phyloP scores from a whole-genome alignment of 306 rosid genomes.

The Ammopiptanthus mongolicus region DNA sequence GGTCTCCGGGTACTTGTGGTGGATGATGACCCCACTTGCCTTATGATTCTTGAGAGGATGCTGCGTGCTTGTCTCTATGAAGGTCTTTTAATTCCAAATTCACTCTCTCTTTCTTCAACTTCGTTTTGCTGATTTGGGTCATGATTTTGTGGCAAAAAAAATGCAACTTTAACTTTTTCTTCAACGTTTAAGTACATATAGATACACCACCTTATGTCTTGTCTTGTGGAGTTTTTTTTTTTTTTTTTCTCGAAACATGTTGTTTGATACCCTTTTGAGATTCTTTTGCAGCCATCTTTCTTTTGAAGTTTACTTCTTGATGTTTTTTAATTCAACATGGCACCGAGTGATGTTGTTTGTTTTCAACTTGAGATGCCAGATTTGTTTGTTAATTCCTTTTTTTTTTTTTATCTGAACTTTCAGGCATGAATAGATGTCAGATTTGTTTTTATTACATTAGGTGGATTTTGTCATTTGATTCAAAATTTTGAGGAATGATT shows the following conservation, averaged over 20 bases:
- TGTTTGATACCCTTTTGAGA: constrained; percentile 15
- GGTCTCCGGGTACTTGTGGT: constrained; percentile 91
- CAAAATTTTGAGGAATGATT: constrained; percentile 3
- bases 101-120: neutral
- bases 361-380: constrained; percentile 10
- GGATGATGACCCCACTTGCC: constrained; percentile 96
- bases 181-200: neutral
- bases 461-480: neutral
- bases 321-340: constrained; percentile 13
- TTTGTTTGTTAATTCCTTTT: constrained; percentile 22
- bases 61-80: constrained; percentile 74
- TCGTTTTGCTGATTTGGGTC: neutral
- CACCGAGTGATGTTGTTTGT: neutral
- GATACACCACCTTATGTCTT: neutral
- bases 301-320: neutral
- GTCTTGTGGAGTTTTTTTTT: neutral
- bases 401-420: neutral
- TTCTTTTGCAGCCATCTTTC: neutral
- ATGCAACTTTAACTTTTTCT: neutral
- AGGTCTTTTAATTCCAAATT: constrained; percentile 36
- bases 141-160: neutral
- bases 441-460: constrained; percentile 2
- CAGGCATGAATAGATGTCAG: constrained; percentile 4
- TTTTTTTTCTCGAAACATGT: neutral
- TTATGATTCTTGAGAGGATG: constrained; percentile 94